These are phyloP conservation scores for Cylindrodendrum hubeiense DNA, from an alignment of 2,329 filamentous ascomycete genomes.

Conservation along the genomic window DNA sequence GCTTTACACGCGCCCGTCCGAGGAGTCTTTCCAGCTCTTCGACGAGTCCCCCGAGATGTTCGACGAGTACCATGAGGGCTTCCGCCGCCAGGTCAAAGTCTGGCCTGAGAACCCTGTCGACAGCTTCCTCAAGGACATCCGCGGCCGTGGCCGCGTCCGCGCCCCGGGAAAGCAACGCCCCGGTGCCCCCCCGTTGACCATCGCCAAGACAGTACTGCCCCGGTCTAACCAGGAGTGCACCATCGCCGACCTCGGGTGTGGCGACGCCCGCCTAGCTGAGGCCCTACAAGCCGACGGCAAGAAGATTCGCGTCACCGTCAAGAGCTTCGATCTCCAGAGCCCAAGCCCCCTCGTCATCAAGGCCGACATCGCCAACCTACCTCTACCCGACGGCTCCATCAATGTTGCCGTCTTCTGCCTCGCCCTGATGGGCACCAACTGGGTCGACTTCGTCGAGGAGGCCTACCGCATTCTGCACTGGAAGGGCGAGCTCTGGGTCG, in stretches of 20 bases:
- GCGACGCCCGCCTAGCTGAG: conserved; percentile 85
- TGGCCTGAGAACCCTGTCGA: conserved; percentile 99
- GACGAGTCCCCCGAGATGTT: conserved; percentile 91
- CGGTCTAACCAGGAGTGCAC: conserved; percentile 79
- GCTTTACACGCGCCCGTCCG: conserved; percentile 91
- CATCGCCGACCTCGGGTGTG: conserved; percentile 93
- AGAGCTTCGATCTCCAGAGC: conserved; percentile 89
- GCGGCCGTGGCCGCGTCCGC: conserved; percentile 71
- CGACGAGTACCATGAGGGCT: conserved; percentile 94
- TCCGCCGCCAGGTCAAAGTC: conserved; percentile 92
- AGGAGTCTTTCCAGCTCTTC: conserved; percentile 87
- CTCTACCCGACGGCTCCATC: conserved; percentile 78
- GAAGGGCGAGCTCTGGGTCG: conserved; percentile 97
- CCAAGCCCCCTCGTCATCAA: conserved; percentile 82
- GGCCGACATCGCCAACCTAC: conserved; percentile 89
- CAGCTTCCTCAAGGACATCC: conserved; percentile 81
- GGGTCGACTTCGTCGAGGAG: conserved; percentile 96
- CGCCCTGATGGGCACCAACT: conserved; percentile 98
- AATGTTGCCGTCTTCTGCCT: conserved; percentile 96
- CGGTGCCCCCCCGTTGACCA: conserved; percentile 43
- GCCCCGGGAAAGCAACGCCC: conserved; percentile 47
- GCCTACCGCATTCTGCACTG: conserved; percentile 91
- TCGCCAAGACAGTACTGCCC: conserved; percentile 68
- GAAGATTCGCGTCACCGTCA: conserved; percentile 79
- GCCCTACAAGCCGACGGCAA: conserved; percentile 73